Conservation (phyloP, 1,284 basidiomycete genomes). For the Marasmius tenuissimus region DNA sequence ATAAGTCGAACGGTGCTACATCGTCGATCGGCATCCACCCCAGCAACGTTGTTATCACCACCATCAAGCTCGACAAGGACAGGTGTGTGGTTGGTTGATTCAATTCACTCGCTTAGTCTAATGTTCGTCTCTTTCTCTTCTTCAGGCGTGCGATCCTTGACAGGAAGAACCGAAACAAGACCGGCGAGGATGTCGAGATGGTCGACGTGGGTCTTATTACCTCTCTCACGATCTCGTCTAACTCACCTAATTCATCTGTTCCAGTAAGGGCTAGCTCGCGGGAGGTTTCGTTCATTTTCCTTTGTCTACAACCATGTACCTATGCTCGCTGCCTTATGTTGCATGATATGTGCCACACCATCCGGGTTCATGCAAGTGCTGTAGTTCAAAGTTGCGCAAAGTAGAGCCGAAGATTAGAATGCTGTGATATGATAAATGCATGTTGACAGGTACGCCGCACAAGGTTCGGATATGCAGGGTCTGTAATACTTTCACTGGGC, state of each 20-base stretch:
- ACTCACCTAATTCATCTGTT: neutral
- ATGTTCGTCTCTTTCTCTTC: neutral
- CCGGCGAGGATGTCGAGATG: constrained; percentile 69
- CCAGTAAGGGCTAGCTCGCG: neutral
- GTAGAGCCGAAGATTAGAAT: no score
- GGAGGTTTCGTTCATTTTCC: neutral
- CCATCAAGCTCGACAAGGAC: constrained; percentile 89
- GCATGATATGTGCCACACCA: neutral
- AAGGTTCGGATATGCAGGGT: no score
- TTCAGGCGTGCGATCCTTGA: constrained; percentile 77
- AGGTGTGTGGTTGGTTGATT: constrained; percentile 44
- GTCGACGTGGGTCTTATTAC: constrained; percentile 57
- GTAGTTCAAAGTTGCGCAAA: no score
- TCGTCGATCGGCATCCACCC: constrained; percentile 95
- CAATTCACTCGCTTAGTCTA: no score
- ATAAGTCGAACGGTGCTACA: constrained; percentile 97
- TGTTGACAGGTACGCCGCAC: no score
- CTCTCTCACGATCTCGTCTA: neutral
- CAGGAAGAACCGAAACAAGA: constrained; percentile 76
- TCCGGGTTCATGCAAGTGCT: neutral
- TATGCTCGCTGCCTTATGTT: neutral
- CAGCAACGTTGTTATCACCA: constrained; percentile 95
- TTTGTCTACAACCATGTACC: neutral
- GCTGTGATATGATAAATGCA: no score
- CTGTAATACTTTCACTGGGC: no score